Evolutionary conservation across 371 early-diverging fungal genomes (phyloP), one percentile per base, ranked within the genome.

Genomic region (Mortierella sp.): DNA sequence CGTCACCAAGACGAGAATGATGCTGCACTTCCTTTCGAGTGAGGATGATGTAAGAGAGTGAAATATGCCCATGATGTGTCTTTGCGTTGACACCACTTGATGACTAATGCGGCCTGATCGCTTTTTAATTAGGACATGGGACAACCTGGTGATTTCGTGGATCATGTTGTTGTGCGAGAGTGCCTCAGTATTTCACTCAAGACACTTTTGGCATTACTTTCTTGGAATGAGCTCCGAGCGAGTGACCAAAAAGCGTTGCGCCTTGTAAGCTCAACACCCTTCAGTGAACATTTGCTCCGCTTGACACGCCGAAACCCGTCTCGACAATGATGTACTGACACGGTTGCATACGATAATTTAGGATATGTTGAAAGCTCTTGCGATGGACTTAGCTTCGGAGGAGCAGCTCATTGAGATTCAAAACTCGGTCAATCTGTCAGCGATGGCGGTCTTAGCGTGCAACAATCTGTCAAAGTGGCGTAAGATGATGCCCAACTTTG

Each of bases 151-250:
- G 75, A 70, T 0, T 59, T 50, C 19, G 75, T 74, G 2, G 80
- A 77, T 40, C 31, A 3, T 16, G 43, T 43, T 3, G 75, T 87
- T 14, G 86, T 84, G 0, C n/a, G 72, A 0, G 82, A 83, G 13
- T 90, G 92, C 57, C 78, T 91, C 11, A 72, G 83, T 3, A 74
- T 85, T 14, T 83, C 91, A n/a, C 77, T 93, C 16, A 86, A 91
- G 51, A 83, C 91, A 28, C 46, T 93, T 5, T 73, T 73, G 37
- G 89, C 91, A 13, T 37, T 93, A 16, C 72, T 93, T 10, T 91
- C 90, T 5, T 93, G 94, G 93, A 86, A 90, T 34, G 92, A 91
- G 26, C 87, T 93, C 50, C 75, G 85, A 50, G 89, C 88, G 50
- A 83, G 89, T 24, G 93, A 91, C 69, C 79, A 74, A 37, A 86